Base-by-base conservation (phyloP, 768 basidiomycete species). In the Royoungia palumana region DNA sequence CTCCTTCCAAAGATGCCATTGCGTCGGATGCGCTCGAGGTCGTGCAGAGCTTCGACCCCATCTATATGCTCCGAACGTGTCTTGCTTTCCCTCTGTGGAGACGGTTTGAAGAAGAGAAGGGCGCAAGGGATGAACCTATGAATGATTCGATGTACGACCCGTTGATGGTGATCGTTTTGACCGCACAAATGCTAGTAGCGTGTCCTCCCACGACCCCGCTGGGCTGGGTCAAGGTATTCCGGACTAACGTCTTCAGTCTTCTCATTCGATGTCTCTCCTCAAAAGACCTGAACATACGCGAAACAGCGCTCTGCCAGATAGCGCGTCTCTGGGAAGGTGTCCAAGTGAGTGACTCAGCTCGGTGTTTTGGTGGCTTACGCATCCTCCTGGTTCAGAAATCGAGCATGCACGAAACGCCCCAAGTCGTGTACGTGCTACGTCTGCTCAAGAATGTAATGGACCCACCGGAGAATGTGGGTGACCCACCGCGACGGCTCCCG, bases 151-250 rank as follows among this genome's bases (percentile, higher is more conserved):
- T 85, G 28, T 96, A 94, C 58, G 94, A 97, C 60, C 92, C 94
- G 8, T 62, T 84, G 1, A 90, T 94, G 65, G 60, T 91, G 13
- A 66, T 87, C 28, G 70, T 82, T 3, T 69, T 93, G n/a, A 79
- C 85, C 32, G 75, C 78, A 5, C 77, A 83, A 43, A 78, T 82
- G 64, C 70, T 94, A n/a, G 68, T 70, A 2, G 81, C 86, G 28
- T 75, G 73, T 44, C 74, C 67, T 14, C 85, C 82, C 1, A 64
- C 75, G 1, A 80, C 81, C 0, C 77, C 82, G 0, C 68, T 86
- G 71, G 39, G 72, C 70, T 95, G 93, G 93, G 85, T 94, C 13
- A 85, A 89, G 59, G 64, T 96, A 16, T 84, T 94, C 62, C 73
- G 92, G 54, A 87, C 86, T 7, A 94, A 95, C 55, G 72, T 85